These are phyloP conservation scores for Penicillium malachiteum DNA, from an alignment of 495 filamentous ascomycete species.

Conservation along the genomic window DNA sequence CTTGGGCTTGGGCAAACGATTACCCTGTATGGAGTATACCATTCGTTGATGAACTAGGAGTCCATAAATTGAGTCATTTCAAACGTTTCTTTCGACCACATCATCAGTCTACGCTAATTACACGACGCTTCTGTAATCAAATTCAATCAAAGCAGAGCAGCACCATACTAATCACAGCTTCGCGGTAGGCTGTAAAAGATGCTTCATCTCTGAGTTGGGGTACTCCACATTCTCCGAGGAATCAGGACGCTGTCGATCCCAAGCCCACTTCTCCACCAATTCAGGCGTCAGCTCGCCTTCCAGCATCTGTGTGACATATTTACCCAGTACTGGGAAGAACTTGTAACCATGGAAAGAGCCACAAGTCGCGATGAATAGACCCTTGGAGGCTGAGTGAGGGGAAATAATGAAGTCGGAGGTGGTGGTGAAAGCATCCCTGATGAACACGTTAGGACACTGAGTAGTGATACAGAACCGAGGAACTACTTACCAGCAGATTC, in stretches of 20 bases:
- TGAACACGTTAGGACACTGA: slow-evolving; percentile 11
- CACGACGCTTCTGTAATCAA: too few species aligned
- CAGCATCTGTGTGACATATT: slow-evolving; percentile 58
- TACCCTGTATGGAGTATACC: too few species aligned
- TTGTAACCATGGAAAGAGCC: slow-evolving; percentile 57
- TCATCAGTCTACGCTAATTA: too few species aligned
- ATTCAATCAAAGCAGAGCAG: too few species aligned
- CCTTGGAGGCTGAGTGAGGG: slow-evolving; percentile 48
- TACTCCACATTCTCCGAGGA: slow-evolving; percentile 36
- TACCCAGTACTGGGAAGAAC: slow-evolving; percentile 60
- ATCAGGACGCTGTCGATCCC: slow-evolving; percentile 50
- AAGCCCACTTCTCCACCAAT: slow-evolving; percentile 50
- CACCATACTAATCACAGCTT: slow-evolving; percentile 36
- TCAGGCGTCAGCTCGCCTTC: slow-evolving; percentile 45
- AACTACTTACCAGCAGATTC: slow-evolving; percentile 45
- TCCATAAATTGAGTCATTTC: too few species aligned
- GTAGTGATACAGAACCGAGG: background rate
- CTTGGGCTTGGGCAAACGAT: too few species aligned
- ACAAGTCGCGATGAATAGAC: slow-evolving; percentile 50
- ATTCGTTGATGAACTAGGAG: too few species aligned
- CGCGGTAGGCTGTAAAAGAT: slow-evolving; percentile 25
- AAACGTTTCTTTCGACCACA: too few species aligned
- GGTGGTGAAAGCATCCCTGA: slow-evolving; percentile 41
- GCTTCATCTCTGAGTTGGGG: slow-evolving; percentile 36
- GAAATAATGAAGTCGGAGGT: slow-evolving; percentile 58